Percentiles rank a stretch among this genome's conserved stretches.
Evolutionary conservation across 108 stramenopile species (phyloP).

Genomic region (Cylindrotheca fusiformis): DNA sequence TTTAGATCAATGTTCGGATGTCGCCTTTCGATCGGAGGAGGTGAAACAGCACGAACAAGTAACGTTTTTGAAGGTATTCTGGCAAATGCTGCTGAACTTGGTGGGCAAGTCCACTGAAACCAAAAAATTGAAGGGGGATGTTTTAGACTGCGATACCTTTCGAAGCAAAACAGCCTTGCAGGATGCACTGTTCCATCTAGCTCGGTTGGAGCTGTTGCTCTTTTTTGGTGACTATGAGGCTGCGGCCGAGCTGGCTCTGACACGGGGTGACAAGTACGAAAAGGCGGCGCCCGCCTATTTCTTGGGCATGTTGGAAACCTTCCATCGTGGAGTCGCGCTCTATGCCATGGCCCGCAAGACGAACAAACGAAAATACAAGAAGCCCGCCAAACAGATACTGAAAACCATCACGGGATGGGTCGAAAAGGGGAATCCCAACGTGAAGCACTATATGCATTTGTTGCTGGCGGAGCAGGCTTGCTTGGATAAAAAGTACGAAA

Average conservation of each 20-base stretch:
- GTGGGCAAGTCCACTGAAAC: not conserved
- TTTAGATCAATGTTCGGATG: not conserved
- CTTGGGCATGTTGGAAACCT: conserved; percentile 2
- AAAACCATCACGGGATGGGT: conserved; percentile 1
- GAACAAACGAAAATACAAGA: conserved; percentile 4
- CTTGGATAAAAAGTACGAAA: not conserved
- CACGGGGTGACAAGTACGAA: not conserved
- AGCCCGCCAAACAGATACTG: not conserved
- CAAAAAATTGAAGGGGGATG: not conserved
- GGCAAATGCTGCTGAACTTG: conserved; percentile 3
- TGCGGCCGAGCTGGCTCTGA: not conserved
- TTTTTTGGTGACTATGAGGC: conserved; percentile 1
- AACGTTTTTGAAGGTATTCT: not conserved
- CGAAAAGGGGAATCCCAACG: conserved; percentile 23
- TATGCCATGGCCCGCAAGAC: conserved; percentile 18
- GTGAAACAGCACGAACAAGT: not conserved
- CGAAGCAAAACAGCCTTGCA: not conserved
- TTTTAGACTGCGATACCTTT: not conserved
- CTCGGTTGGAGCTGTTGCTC: not conserved
- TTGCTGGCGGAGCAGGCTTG: conserved; percentile 6
- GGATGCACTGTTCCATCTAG: not conserved
- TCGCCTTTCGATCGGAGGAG: not conserved
- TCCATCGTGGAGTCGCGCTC: conserved; percentile 4
- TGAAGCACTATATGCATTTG: conserved; percentile 3
- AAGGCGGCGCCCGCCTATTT: not conserved